Evolutionary conservation across 2,329 filamentous ascomycete species (phyloP), one percentile per base, ranked within the genome.

Genomic region (Alternaria sp.): DNA sequence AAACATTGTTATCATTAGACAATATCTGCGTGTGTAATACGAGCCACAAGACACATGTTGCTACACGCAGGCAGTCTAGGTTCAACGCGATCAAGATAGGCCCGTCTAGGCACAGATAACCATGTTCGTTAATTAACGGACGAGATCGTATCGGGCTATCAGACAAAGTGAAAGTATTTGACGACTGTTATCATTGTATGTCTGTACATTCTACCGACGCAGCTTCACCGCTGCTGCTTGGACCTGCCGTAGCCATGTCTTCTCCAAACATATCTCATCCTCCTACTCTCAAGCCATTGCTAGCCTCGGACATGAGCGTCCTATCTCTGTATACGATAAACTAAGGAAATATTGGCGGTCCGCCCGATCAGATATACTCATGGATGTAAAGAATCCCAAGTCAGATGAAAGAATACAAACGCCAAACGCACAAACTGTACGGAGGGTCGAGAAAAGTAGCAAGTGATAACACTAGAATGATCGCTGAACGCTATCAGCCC

Each of bases 401-500:
- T 46, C 41, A 44, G 22, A 57, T 36, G 22, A 34, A 43, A 45
- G 44, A 54, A 62, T 59, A 64, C 49, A 48, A 30, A 44, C 28
- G 46, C 48, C 52, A 52, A 57, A 44, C 32, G 41, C 52, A 43
- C 18, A 36, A 38, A 43, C 30, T 54, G 36, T 43, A 44, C 38
- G 51, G 22, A 53, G 36, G 49, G 34, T 28, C 45, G 45, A 55
- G 34, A 55, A 54, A 57, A 28, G 45, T 57, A 46, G 27, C 48
- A 67, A 59, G 65, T 60, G 56, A 62, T 70, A 60, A 44, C 22
- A 55, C 58, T 61, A 55, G 65, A 72, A 70, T 68, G 71, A 61
- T 65, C 70, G 73, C 74, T 75, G 67, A 70, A 77, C 73, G 74
- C 75, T 75, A 73, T 70, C 66, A 74, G 68, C 66, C 66, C 67